phyloP scores from a whole-genome alignment of 768 basidiomycete genomes.

The Serendipita sp. region DNA sequence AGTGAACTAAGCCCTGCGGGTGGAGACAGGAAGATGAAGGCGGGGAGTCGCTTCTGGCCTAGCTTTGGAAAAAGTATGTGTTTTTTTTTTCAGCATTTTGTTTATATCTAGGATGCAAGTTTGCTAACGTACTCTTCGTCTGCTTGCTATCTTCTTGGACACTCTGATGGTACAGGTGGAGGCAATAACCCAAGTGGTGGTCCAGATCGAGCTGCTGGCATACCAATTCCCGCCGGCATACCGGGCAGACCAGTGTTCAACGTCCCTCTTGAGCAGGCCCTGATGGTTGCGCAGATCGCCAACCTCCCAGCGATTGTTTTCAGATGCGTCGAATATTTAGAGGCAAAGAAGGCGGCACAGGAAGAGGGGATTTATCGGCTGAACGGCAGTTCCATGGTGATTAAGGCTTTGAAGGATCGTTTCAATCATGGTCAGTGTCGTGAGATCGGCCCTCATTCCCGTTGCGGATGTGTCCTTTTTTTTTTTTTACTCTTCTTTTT shows the following conservation, averaged over 20 bases:
- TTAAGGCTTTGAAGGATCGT: constrained; percentile 80
- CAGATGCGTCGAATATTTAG: constrained; percentile 87
- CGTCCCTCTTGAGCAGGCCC: constrained; percentile 68
- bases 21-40: constrained; percentile 68
- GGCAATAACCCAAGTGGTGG: constrained; percentile 6
- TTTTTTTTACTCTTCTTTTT: constrained; percentile 1
- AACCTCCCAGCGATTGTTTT: constrained; percentile 89
- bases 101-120: too few species aligned
- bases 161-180: background rate
- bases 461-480: background rate
- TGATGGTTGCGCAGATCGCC: constrained; percentile 78
- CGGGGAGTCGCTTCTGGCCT: constrained; percentile 50
- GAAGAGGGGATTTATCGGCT: constrained; percentile 97
- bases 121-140: too few species aligned
- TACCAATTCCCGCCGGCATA: background rate
- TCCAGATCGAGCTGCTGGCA: background rate
- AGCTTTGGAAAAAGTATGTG: constrained; percentile 43
- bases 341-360: constrained; percentile 82
- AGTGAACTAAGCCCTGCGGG: constrained; percentile 15
- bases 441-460: background rate
- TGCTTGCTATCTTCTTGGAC: background rate
- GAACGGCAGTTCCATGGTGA: constrained; percentile 86
- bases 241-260: constrained; percentile 62
- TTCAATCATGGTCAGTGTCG: constrained; percentile 69
- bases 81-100: background rate